Base-by-base conservation (phyloP, 345 rosid genomes). In the Eucalyptus cloeziana region DNA sequence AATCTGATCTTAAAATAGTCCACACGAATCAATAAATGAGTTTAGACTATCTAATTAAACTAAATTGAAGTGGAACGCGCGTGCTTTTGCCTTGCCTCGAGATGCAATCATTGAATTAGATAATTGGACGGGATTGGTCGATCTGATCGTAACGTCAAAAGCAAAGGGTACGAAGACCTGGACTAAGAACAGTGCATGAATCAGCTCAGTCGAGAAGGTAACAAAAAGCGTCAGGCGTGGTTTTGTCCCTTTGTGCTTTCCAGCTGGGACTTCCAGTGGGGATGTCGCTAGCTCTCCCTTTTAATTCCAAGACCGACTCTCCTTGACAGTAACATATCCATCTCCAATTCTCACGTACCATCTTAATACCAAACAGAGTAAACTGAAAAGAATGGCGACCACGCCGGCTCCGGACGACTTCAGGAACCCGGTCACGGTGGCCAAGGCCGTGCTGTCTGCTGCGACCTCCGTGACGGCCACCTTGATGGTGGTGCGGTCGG, bases 381-480 rank as follows among this genome's bases (percentile, higher is more conserved):
- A 21, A 54, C 60, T 10, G 27, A 21, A 54, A 54, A 54, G 27
- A 54, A 54, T 56, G 60, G 60, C 60, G 62, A 10, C 30, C 1
- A 51, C 22, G 56, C 80, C 43, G 11, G 14, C 67, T 60, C 31
- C 15, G 7, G 30, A 9, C 10, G 86, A 83, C 45, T 83, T 49
- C 86, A 45, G 30, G 45, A 83, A 45, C 16, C 16, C 50, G 5
- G 52, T 45, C 25, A 90, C 92, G 88, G 89, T 92, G 43, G 94
- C 92, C 62, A 94, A 91, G 90, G 91, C 91, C 13, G 88, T 94
- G 47, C 85, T 94, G 37, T 92, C 97, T 33, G 89, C 96, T 1
- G 96, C 94, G 1, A 95, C 95, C 54, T 95, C 97, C 2, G 92
- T 93, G 47, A 95, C 94, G 4, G 95, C 93, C 62, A 92, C 96